These are phyloP conservation scores for Mortierella sp. DNA, from an alignment of 371 early-diverging fungal genomes.

Conservation along the genomic window DNA sequence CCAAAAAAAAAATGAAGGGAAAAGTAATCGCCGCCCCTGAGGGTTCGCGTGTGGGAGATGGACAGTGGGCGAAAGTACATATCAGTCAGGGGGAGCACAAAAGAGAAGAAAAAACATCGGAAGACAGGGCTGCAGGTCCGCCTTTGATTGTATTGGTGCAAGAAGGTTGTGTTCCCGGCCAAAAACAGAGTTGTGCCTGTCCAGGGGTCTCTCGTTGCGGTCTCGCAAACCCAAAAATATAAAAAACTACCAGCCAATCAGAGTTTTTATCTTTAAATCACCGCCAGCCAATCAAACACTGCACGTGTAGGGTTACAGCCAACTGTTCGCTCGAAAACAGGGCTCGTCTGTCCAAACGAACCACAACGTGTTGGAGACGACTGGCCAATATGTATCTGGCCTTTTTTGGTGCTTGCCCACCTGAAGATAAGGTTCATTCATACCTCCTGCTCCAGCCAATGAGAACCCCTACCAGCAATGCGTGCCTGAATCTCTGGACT, in stretches of 20 bases:
- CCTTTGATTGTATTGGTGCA: background rate
- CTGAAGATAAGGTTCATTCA: slow-evolving; percentile 6
- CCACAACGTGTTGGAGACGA: background rate
- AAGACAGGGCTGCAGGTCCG: background rate
- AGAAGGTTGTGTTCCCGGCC: background rate
- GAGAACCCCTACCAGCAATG: slow-evolving; percentile 8
- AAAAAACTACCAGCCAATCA: background rate
- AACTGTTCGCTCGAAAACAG: background rate
- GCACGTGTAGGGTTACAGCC: background rate
- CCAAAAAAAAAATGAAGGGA: background rate
- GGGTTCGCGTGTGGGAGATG: slow-evolving; percentile 26
- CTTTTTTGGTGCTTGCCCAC: background rate
- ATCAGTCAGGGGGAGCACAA: too few relatives aligned
- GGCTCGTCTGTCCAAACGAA: background rate
- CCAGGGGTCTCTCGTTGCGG: background rate
- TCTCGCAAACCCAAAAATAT: slow-evolving; percentile 1
- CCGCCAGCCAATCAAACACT: background rate
- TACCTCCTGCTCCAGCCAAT: background rate
- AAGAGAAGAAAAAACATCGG: too few relatives aligned
- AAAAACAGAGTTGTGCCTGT: background rate
- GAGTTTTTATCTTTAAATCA: background rate
- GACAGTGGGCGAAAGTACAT: background rate
- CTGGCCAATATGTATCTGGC: background rate
- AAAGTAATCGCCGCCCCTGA: background rate
- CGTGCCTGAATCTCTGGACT: slow-evolving; percentile 7